These are phyloP conservation scores for Cercospora sp. DNA, from an alignment of 2,329 filamentous ascomycete species.

Conservation along the genomic window DNA sequence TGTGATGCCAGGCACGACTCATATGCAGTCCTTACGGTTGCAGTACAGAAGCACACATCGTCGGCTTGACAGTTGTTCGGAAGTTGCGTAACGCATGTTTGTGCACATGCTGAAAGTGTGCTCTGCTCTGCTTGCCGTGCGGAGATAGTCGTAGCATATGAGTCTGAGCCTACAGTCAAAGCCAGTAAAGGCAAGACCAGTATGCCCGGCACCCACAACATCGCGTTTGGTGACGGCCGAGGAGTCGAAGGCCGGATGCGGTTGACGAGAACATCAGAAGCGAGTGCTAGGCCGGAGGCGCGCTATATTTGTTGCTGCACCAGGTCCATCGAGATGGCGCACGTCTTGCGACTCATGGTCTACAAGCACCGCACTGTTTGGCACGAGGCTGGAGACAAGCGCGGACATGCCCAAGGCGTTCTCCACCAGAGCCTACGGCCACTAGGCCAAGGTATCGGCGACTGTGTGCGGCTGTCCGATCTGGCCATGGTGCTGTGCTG, in stretches of 20 bases:
- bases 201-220: conserved; percentile 21
- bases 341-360: conserved; percentile 22
- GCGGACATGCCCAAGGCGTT: conserved; percentile 16
- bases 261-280: conserved; percentile 13
- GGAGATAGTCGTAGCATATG: conserved; percentile 13
- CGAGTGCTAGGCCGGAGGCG: conserved; percentile 7
- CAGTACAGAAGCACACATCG: conserved; percentile 21
- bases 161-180: conserved; percentile 19
- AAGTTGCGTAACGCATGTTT: conserved; percentile 14
- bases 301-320: conserved; percentile 22
- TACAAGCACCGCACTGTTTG: conserved; percentile 7
- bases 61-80: conserved; percentile 12
- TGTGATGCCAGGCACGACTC: conserved; percentile 15
- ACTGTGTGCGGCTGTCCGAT: conserved; percentile 9
- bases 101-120: conserved; percentile 17
- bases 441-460: background rate
- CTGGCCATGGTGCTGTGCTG: conserved; percentile 11
- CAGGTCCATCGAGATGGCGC: conserved; percentile 15
- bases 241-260: conserved; percentile 16
- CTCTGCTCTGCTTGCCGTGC: conserved; percentile 15
- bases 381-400: conserved; percentile 15
- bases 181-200: conserved; percentile 22
- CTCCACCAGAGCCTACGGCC: conserved; percentile 3
- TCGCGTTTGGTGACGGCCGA: conserved; percentile 16
- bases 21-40: conserved; percentile 9